Conservation (phyloP, 163 green algal species). For the Trebouxiophyceae sp. region DNA sequence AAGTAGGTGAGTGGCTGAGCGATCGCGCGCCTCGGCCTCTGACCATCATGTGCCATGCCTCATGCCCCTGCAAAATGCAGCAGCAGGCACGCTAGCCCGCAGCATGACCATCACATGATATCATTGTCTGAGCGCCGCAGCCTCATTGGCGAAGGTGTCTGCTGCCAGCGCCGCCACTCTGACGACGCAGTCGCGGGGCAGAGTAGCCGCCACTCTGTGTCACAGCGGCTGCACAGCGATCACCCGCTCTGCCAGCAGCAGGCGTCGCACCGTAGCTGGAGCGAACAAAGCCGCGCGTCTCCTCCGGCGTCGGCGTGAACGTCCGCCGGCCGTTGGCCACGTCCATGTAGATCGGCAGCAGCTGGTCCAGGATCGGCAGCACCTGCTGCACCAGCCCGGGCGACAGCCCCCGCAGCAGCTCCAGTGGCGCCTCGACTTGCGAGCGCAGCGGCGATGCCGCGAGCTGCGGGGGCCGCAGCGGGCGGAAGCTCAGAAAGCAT, state of each 20-base stretch:
- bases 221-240: background rate
- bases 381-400: slow-evolving; percentile 58
- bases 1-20: too few relatives aligned
- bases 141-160: background rate
- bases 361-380: slow-evolving; percentile 66
- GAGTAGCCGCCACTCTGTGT: background rate
- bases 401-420: slow-evolving; percentile 51
- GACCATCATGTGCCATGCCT: too few relatives aligned
- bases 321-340: slow-evolving; percentile 48
- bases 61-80: too few relatives aligned
- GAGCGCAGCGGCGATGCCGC: slow-evolving; percentile 11
- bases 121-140: background rate
- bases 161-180: background rate
- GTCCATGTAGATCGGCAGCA: slow-evolving; percentile 66
- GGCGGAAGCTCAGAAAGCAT: background rate
- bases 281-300: slow-evolving; percentile 46
- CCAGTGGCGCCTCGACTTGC: slow-evolving; percentile 23
- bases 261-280: slow-evolving; percentile 29
- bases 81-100: too few relatives aligned
- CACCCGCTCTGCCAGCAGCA: background rate
- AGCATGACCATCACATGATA: background rate
- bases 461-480: slow-evolving; percentile 11
- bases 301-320: slow-evolving; percentile 54
- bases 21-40: too few relatives aligned
- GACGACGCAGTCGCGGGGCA: background rate